Evolutionary conservation across 768 basidiomycete species (phyloP).

Genomic region (Xerocomellus intermedius): DNA sequence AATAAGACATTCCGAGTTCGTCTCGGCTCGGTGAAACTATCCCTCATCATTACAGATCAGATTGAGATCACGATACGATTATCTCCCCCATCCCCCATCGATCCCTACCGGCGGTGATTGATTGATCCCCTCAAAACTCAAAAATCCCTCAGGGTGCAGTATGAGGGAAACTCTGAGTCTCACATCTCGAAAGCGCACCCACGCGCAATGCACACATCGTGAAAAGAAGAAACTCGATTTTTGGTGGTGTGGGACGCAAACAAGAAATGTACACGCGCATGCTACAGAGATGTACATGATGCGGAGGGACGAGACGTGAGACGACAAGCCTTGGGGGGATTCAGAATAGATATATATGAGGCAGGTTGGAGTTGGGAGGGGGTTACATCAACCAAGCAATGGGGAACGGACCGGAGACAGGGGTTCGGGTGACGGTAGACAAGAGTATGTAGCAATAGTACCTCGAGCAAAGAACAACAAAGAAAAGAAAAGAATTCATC

Average conservation of each 20-base stretch:
- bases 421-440: neutral
- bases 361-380: neutral
- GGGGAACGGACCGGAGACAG: neutral
- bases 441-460: neutral
- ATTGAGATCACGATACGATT: no score
- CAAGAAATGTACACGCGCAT: slow-evolving; percentile 38
- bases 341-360: neutral
- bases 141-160: no score
- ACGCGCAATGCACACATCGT: no score
- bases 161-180: no score
- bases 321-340: neutral
- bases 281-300: slow-evolving; percentile 33
- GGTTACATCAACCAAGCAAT: neutral
- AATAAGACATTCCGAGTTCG: no score
- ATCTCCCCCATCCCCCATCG: no score
- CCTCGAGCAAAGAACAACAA: neutral
- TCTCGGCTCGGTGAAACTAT: no score
- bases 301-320: neutral
- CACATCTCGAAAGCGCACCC: no score
- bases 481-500: neutral
- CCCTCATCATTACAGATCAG: no score
- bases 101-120: no score
- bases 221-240: no score
- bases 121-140: no score
- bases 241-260: neutral